phyloP scores from a whole-genome alignment of 495 filamentous ascomycete species.

The Aspergillus heteromorphus region DNA sequence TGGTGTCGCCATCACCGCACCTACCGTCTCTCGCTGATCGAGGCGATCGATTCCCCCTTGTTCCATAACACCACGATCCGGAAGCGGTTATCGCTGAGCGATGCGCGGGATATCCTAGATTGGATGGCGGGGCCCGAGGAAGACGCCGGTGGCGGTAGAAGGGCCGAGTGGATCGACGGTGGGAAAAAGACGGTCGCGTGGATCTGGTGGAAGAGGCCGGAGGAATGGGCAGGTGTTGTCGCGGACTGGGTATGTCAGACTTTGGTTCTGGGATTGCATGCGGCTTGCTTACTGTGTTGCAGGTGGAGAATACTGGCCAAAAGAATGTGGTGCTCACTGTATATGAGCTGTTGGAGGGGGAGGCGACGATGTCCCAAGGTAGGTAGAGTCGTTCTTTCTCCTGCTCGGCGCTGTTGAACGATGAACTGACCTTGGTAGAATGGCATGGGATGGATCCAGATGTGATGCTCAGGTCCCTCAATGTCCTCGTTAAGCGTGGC shows the following conservation, averaged over 20 bases:
- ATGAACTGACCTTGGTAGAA: constrained; percentile 45
- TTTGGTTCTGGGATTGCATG: not conserved
- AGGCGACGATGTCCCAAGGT: constrained; percentile 57
- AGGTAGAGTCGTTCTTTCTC: constrained; percentile 24
- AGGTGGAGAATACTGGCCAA: constrained; percentile 70
- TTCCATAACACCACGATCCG: constrained; percentile 49
- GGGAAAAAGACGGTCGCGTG: constrained; percentile 43
- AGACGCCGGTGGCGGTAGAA: constrained; percentile 46
- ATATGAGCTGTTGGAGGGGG: constrained; percentile 68
- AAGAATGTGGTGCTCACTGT: constrained; percentile 68
- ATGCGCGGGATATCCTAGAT: constrained; percentile 63
- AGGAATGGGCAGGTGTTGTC: constrained; percentile 68
- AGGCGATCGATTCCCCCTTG: constrained; percentile 54
- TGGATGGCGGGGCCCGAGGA: constrained; percentile 65
- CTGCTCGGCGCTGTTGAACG: not conserved
- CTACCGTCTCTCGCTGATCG: constrained; percentile 62
- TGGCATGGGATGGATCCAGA: constrained; percentile 85
- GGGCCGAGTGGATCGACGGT: constrained; percentile 64
- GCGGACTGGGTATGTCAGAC: constrained; percentile 50
- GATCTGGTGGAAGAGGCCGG: constrained; percentile 65
- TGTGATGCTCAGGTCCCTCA: constrained; percentile 70
- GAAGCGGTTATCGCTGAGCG: constrained; percentile 54
- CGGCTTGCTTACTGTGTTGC: constrained; percentile 5
- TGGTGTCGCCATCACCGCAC: constrained; percentile 75
- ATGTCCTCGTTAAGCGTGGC: constrained; percentile 75